These are phyloP conservation scores for Parasitella parasitica DNA, from an alignment of 371 early-diverging fungal species.

Conservation along the genomic window DNA sequence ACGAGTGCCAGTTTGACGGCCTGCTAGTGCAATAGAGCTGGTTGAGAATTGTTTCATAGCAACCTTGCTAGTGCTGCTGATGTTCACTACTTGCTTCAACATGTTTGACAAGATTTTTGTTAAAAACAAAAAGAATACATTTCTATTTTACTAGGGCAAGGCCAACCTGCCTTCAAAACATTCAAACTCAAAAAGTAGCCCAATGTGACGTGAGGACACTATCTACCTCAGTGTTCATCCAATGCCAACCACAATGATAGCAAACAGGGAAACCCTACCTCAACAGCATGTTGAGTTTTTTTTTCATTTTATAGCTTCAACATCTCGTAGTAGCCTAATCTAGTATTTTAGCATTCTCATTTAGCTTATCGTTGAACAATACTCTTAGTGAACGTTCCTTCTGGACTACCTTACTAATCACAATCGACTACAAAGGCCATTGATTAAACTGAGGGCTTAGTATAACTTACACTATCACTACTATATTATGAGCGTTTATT, in stretches of 20 bases:
- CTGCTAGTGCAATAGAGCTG: constrained; percentile 27
- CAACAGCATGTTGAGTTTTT: no score
- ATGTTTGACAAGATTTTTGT: not conserved
- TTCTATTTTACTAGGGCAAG: constrained; percentile 19
- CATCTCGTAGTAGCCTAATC: no score
- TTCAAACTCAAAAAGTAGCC: not conserved
- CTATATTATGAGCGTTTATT: no score
- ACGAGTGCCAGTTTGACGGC: constrained; percentile 36
- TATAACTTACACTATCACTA: no score
- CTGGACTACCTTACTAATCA: not conserved
- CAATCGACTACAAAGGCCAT: not conserved
- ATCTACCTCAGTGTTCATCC: no score
- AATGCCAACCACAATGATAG: no score
- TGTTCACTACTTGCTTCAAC: constrained; percentile 6
- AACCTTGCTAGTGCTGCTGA: not conserved
- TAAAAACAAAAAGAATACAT: constrained; percentile 5
- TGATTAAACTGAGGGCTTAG: not conserved
- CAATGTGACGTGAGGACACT: not conserved
- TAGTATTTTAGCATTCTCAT: not conserved
- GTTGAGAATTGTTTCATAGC: constrained; percentile 28
- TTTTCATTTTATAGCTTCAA: no score
- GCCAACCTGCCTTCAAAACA: not conserved
- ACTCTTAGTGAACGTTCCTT: not conserved
- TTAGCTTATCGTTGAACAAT: not conserved
- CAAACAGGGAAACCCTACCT: no score